Conservation (phyloP, 148 eudicot genomes). For the Oxyria digyna region DNA sequence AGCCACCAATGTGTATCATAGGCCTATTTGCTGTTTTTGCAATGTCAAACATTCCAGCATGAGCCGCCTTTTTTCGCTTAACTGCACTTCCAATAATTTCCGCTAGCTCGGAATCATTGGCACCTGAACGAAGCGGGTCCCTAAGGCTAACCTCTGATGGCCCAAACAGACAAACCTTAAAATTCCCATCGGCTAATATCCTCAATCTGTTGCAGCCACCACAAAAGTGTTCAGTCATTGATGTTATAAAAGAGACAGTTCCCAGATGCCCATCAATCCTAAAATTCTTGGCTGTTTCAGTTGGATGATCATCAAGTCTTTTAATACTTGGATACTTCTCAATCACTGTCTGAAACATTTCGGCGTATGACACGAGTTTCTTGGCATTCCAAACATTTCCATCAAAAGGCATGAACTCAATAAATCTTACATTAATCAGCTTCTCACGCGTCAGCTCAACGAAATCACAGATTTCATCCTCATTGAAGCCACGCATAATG, state of each 20-base stretch:
- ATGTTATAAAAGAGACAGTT: constrained; percentile 88
- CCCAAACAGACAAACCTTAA: constrained; percentile 96
- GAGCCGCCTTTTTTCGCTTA: constrained; percentile 88
- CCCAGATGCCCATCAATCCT: constrained; percentile 78
- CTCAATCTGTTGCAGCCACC: constrained; percentile 88
- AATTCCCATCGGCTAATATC: constrained; percentile 88
- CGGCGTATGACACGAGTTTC: constrained; percentile 77
- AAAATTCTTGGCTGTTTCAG: constrained; percentile 92
- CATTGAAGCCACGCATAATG: constrained; percentile 94
- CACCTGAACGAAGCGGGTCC: constrained; percentile 85
- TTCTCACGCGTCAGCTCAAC: constrained; percentile 77
- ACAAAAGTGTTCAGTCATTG: constrained; percentile 97
- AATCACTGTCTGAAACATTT: constrained; percentile 73
- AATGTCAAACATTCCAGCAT: constrained; percentile 95
- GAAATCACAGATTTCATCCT: constrained; percentile 93
- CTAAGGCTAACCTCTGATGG: constrained; percentile 97
- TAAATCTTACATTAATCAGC: constrained; percentile 70
- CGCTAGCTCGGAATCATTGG: constrained; percentile 53
- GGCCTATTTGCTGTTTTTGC: constrained; percentile 91
- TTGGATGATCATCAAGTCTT: constrained; percentile 58
- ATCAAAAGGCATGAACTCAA: constrained; percentile 98
- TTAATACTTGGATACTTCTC: constrained; percentile 40
- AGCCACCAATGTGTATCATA: constrained; percentile 95
- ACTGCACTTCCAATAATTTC: constrained; percentile 79
- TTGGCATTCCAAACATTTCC: constrained; percentile 97